phyloP scores from a whole-genome alignment of 2,329 filamentous ascomycete genomes.

The Ascochyta viciae-villosae region DNA sequence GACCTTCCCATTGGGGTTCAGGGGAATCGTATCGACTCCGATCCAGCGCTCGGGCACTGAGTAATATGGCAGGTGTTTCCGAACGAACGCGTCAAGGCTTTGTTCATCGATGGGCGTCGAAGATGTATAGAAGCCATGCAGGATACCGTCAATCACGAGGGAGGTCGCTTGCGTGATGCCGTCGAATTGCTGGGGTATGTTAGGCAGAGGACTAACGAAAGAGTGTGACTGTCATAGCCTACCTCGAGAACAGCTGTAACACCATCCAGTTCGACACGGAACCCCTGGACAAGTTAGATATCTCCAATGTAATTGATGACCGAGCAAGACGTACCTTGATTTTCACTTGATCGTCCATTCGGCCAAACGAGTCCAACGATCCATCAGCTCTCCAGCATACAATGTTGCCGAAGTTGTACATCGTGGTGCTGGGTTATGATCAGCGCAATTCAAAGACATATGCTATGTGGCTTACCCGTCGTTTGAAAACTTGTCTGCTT shows the following conservation, averaged over 20 bases:
- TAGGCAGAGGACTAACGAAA: not conserved
- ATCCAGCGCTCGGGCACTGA: slow-evolving; percentile 59
- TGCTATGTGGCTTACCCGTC: slow-evolving; percentile 53
- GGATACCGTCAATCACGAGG: slow-evolving; percentile 56
- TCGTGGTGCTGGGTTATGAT: slow-evolving; percentile 43
- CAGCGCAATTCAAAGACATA: not conserved
- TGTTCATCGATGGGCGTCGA: slow-evolving; percentile 37
- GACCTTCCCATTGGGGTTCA: slow-evolving; percentile 64
- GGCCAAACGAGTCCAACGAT: slow-evolving; percentile 62
- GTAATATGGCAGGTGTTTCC: slow-evolving; percentile 61
- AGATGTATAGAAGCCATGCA: slow-evolving; percentile 61
- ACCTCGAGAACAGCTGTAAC: slow-evolving; percentile 52
- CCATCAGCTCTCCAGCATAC: slow-evolving; percentile 63
- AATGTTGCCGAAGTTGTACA: slow-evolving; percentile 69
- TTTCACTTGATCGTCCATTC: slow-evolving; percentile 68
- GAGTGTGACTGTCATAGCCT: not conserved
- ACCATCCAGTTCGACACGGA: slow-evolving; percentile 67
- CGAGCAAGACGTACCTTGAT: slow-evolving; percentile 52
- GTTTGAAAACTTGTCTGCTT: slow-evolving; percentile 59
- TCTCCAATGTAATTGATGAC: not conserved
- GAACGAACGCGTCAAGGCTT: slow-evolving; percentile 52
- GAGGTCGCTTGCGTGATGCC: slow-evolving; percentile 58
- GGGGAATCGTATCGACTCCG: slow-evolving; percentile 54
- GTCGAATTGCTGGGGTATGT: slow-evolving; percentile 45
- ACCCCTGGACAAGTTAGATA: slow-evolving; percentile 50